Base-by-base conservation (phyloP, 2,329 filamentous ascomycete genomes). In the Amphichorda felina region DNA sequence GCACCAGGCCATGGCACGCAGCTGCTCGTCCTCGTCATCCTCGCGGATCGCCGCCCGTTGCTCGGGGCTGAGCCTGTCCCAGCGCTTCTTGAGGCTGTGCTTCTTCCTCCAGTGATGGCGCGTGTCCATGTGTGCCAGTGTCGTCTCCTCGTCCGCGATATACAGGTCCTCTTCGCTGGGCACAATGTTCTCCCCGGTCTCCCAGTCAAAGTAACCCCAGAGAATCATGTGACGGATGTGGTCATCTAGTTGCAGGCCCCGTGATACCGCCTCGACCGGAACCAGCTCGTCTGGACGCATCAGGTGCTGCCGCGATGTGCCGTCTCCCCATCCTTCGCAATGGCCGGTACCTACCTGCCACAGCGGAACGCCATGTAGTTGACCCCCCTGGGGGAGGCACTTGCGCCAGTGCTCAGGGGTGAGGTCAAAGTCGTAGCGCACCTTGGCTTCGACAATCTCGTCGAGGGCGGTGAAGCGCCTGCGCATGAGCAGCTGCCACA, bases 141-240 rank as follows among this genome's bases (percentile, higher is more conserved):
- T 46, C 25, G 46, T 39, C 19, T 67, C 66, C 31, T 64, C 59
- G 45, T 73, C 65, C 9, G 55, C 60, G 46, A 75, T 62, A 47
- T 70, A 67, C 43, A 67, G 59, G 47, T 74, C 64, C 33, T 68
- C 62, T 34, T 62, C 51, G 8, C 54, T 60, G 2, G 72, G 68
- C 0, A 66, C 60, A 5, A 72, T 46, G 48, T 75, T 68, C 41
- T 59, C 50, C 33, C 70, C 64, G 2, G 63, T 72, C 4, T 50
- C 33, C 35, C 61, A 64, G 51, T 81, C 64, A 19, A 79, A 57
- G 48, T 70, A 70, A 1, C 82, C 81, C 63, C 72, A 83, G 13
- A 72, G 41, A 44, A 77, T 61, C 65, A 82, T 77, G 38, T 67
- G 59, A 11, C 66, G 45, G 32, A 77, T 60, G 45, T 70, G 63